Percentiles rank a stretch among this genome's conserved stretches.
Conservation (phyloP, 148 eudicot species). For the Euryodendron excelsum region DNA sequence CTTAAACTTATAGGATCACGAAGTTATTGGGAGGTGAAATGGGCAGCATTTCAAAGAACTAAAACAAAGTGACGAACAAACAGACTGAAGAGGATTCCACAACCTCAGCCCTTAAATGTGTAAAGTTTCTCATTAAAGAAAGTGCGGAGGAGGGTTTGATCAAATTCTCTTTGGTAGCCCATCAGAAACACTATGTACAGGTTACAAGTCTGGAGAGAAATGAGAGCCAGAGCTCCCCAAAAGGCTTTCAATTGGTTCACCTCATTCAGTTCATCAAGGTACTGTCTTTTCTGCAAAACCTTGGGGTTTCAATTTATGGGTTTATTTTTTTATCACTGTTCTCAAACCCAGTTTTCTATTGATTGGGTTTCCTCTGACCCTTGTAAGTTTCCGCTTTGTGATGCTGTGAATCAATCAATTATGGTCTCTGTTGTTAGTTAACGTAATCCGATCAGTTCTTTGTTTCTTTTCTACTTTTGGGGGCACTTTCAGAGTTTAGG, state of each 20-base stretch:
- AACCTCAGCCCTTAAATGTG: neutral
- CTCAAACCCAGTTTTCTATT: neutral
- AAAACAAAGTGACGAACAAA: too few species aligned
- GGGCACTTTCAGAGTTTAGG: neutral
- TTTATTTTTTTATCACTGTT: neutral
- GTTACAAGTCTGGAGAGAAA: conserved; percentile 29
- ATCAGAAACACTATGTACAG: conserved; percentile 35
- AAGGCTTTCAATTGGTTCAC: conserved; percentile 33
- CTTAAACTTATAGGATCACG: neutral
- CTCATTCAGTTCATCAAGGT: conserved; percentile 42
- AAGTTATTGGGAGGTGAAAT: neutral
- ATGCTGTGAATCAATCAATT: neutral
- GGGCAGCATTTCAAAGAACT: neutral
- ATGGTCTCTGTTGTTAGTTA: neutral
- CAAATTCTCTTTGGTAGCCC: neutral
- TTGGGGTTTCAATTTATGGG: neutral
- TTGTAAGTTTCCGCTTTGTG: neutral
- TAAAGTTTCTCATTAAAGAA: neutral
- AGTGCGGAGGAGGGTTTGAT: neutral
- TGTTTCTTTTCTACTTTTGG: neutral
- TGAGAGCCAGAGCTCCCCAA: conserved; percentile 34
- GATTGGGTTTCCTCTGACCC: conserved; percentile 3
- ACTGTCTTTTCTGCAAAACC: neutral
- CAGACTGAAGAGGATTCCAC: too few species aligned
- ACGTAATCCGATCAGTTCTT: neutral